Evolutionary conservation across 352 stramenopile species (phyloP).

Genomic region (Plasmopara muralis): DNA sequence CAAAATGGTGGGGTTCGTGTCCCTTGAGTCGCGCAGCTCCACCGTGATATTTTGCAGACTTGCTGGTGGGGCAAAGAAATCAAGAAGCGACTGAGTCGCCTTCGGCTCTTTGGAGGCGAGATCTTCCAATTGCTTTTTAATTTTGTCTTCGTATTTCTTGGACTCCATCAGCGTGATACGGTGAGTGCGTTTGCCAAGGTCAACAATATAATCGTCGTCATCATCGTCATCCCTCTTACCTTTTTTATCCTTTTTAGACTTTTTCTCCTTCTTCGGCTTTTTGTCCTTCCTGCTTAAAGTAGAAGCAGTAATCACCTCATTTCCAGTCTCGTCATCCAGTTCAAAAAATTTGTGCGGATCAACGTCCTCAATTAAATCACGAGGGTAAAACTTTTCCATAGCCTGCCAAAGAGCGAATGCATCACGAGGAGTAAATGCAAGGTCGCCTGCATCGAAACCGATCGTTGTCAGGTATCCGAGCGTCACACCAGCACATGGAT

Average conservation of each 20-base stretch:
- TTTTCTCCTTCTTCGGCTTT: slow-evolving; percentile 43
- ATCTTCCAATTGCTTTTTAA: slow-evolving; percentile 90
- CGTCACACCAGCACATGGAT: slow-evolving; percentile 79
- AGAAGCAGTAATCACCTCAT: slow-evolving; percentile 5
- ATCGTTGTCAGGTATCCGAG: slow-evolving; percentile 81
- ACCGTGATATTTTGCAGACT: slow-evolving; percentile 59
- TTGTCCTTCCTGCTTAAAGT: slow-evolving; percentile 48
- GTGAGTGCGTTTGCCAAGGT: slow-evolving; percentile 73
- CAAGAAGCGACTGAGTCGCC: slow-evolving; percentile 74
- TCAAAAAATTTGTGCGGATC: slow-evolving; percentile 94
- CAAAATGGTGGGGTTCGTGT: slow-evolving; percentile 46
- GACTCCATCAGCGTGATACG: slow-evolving; percentile 96
- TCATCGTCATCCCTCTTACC: slow-evolving; percentile 62
- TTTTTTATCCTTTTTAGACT: slow-evolving; percentile 65
- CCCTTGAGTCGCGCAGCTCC: slow-evolving; percentile 39
- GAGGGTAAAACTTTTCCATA: slow-evolving; percentile 68
- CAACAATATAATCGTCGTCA: slow-evolving; percentile 45
- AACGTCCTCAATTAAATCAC: slow-evolving; percentile 85
- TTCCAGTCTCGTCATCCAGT: slow-evolving; percentile 35
- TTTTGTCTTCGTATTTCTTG: slow-evolving; percentile 95
- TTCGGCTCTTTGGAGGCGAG: slow-evolving; percentile 88
- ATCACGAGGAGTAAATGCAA: slow-evolving; percentile 95
- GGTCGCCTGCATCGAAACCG: slow-evolving; percentile 72
- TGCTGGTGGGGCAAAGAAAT: slow-evolving; percentile 67
- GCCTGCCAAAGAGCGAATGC: slow-evolving; percentile 94